Evolutionary conservation across 2,329 filamentous ascomycete species (phyloP), one percentile per base, ranked within the genome.

Genomic region (Fusarium heterosporum): DNA sequence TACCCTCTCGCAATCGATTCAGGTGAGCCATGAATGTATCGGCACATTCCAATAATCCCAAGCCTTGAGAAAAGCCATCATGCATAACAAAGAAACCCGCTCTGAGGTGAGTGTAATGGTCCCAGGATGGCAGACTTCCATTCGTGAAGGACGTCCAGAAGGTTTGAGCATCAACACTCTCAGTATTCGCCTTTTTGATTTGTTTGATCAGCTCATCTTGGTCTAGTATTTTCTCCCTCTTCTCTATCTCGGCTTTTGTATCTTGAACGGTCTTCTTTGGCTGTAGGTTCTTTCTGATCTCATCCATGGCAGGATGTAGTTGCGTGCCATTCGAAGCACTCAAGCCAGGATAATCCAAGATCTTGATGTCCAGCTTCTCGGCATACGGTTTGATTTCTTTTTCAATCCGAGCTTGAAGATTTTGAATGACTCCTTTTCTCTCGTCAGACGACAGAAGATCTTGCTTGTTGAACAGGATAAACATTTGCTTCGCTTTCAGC

Each of bases 31-130:
- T 55, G 36, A 79, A 78, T 25, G 70, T 66, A 8, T 73, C 73
- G 0, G 74, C 74, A 6, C 74, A 72, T 8, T 73, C 70, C 9
- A 77, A 57, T 0, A 78, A 19, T 3, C 71, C 70, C 2, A 68
- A 19, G 0, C 72, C 70, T 14, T 53, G 58, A 0, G 70, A 64
- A 3, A 78, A 62, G 5, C 74, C 69, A 28, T 76, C 69, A 4
- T 73, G 38, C 26, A 79, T 38, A 9, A 78, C 69, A 11, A 76
- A 72, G 13, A 72, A 77, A 1, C 75, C 77, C 2, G 76, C 73
- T 51, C 73, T 73, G 4, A 79, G 72, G 43, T 77, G 77, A 6
- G 72, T 73, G 13, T 75, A 72, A 14, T 78, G 77, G 38, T 77
- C 74, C 77, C 76, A 78, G 1, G 63, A 64, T 8, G 64, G 55